phyloP scores from a whole-genome alignment of 73 alveolate genomes.

The Symbiodinium pilosum region DNA sequence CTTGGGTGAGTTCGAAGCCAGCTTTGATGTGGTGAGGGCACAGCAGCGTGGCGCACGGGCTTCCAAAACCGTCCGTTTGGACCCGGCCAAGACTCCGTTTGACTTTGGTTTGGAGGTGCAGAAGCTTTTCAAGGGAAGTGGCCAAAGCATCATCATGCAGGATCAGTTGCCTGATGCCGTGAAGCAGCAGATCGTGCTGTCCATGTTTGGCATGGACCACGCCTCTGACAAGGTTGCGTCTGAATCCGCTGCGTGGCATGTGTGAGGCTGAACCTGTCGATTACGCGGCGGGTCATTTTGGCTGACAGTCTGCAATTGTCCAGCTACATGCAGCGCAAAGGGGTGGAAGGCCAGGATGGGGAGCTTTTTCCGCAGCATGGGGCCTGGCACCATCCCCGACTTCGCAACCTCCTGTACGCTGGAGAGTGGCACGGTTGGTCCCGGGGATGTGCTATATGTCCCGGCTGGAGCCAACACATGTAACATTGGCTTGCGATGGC shows the following conservation, averaged over 20 bases:
- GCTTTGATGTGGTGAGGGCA: constrained; percentile 1
- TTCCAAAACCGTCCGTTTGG: not conserved
- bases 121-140: not conserved
- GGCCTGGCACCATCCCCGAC: not conserved
- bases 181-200: not conserved
- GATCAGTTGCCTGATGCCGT: not conserved
- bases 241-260: not conserved
- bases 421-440: not conserved
- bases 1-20: not conserved
- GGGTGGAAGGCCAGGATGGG: constrained; percentile 11
- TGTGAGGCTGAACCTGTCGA: not conserved
- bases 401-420: not conserved
- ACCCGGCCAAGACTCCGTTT: not conserved
- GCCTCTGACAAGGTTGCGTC: constrained; percentile 8
- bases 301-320: not conserved
- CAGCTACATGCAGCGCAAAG: constrained; percentile 51
- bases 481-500: not conserved
- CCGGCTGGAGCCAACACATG: not conserved
- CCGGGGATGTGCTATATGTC: constrained; percentile 5
- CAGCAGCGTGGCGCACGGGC: not conserved
- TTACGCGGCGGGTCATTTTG: not conserved
- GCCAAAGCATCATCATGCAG: not conserved
- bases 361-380: not conserved
- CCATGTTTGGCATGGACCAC: constrained; percentile 12
- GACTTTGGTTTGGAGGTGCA: not conserved